Percentiles rank a stretch among this genome's conserved stretches.
Evolutionary conservation across 768 basidiomycete genomes (phyloP).

Genomic region (Naganishia vishniacii): DNA sequence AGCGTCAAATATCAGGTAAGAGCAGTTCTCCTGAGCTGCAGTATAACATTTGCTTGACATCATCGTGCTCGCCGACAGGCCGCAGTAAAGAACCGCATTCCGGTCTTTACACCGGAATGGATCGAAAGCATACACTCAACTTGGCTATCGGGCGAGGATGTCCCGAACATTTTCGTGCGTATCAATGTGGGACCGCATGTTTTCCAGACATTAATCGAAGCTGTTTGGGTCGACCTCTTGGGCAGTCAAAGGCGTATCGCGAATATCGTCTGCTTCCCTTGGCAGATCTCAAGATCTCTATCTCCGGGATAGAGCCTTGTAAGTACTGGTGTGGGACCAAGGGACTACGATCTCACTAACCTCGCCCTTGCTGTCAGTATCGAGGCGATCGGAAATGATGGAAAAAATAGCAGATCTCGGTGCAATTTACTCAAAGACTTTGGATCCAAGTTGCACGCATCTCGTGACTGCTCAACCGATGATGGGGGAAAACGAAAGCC

Average conservation of each 20-base stretch:
- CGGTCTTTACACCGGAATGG: conserved; percentile 74
- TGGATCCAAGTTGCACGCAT: conserved; percentile 79
- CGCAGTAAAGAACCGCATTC: conserved; percentile 71
- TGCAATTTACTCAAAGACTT: conserved; percentile 66
- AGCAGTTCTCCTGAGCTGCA: not conserved
- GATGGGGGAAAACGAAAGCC: conserved; percentile 11
- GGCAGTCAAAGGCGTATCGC: not conserved
- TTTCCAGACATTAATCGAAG: not conserved
- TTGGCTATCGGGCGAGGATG: conserved; percentile 76
- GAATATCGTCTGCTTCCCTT: conserved; percentile 68
- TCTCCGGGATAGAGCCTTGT: conserved; percentile 68
- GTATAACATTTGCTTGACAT: not conserved
- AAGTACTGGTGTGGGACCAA: conserved; percentile 23
- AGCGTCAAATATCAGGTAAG: conserved; percentile 75
- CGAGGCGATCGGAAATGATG: conserved; percentile 61
- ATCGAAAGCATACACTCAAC: conserved; percentile 63
- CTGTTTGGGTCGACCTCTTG: not conserved
- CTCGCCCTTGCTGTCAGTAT: conserved; percentile 40
- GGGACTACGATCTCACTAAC: not conserved
- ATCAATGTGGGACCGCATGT: not conserved
- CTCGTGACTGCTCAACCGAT: conserved; percentile 62
- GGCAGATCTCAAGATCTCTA: conserved; percentile 61
- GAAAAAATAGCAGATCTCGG: conserved; percentile 58
- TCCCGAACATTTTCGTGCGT: conserved; percentile 62
- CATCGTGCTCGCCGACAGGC: conserved; percentile 55